Evolutionary conservation across 345 rosid species (phyloP).

Genomic region (Bruguiera gymnorhiza): DNA sequence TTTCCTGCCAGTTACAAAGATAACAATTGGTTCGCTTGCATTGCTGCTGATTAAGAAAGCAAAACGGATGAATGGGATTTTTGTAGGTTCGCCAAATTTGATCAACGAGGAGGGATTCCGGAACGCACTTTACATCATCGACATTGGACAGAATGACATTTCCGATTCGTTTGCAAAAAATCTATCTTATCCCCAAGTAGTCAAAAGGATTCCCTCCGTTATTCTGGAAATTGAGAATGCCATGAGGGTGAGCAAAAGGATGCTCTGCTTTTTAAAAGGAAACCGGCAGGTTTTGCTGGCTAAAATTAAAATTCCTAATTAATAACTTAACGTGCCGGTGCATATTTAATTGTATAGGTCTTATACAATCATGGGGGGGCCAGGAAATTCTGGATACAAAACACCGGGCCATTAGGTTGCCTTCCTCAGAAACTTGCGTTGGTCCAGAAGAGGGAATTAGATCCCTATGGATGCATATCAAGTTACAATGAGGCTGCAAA

Average conservation of each 20-base stretch:
- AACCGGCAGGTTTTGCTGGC: too few relatives aligned
- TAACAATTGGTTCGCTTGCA: not conserved
- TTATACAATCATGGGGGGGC: constrained; percentile 57
- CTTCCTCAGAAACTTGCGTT: constrained; percentile 74
- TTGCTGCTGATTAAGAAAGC: not conserved
- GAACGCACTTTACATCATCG: constrained; percentile 75
- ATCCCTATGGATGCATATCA: constrained; percentile 53
- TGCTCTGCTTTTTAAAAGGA: not conserved
- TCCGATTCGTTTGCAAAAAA: constrained; percentile 69
- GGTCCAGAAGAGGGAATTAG: constrained; percentile 42
- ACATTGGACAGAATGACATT: constrained; percentile 81
- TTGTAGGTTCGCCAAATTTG: constrained; percentile 39
- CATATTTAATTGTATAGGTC: constrained; percentile 21
- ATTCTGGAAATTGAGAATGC: constrained; percentile 56
- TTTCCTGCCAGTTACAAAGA: too few relatives aligned
- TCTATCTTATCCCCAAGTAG: constrained; percentile 44
- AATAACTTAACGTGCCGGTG: not conserved
- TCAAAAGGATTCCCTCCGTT: constrained; percentile 49
- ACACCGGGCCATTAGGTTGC: constrained; percentile 90
- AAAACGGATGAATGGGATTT: not conserved
- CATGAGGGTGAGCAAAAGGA: constrained; percentile 41
- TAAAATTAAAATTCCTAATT: not conserved
- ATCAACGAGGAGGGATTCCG: constrained; percentile 48
- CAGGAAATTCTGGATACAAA: constrained; percentile 84
- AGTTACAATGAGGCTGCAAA: constrained; percentile 60